Evolutionary conservation across 257 asterid genomes (phyloP).

Genomic region (Paraleonurus japonicus): DNA sequence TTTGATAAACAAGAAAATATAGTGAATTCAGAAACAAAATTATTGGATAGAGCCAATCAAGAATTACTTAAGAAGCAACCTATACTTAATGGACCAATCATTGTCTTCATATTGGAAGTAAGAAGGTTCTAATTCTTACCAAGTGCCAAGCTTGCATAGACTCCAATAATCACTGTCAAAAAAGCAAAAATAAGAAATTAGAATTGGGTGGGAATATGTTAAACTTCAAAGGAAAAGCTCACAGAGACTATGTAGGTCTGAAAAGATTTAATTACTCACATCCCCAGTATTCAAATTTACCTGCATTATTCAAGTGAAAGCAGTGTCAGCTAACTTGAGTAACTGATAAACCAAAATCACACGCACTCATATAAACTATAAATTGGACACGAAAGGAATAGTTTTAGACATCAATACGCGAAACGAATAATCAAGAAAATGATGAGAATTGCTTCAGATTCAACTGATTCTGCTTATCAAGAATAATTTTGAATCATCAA

Average conservation of each 20-base stretch:
- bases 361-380: too few species aligned
- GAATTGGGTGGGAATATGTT: constrained; percentile 5
- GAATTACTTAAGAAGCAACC: neutral
- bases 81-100: too few species aligned
- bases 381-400: too few species aligned
- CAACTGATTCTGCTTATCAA: neutral
- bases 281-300: constrained; percentile 42
- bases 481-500: neutral
- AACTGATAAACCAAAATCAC: neutral
- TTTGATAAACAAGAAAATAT: neutral
- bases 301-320: constrained; percentile 37
- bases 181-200: constrained; percentile 19
- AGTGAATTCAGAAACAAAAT: neutral
- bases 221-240: constrained; percentile 1
- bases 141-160: constrained; percentile 18
- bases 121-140: constrained; percentile 31
- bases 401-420: too few species aligned
- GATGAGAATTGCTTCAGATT: too few species aligned
- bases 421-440: neutral
- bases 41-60: neutral
- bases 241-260: constrained; percentile 9
- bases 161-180: constrained; percentile 27
- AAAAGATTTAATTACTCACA: constrained; percentile 35
- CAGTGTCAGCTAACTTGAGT: constrained; percentile 25
- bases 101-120: neutral